These are phyloP conservation scores for Coemansia sp. DNA, from an alignment of 192 early-diverging fungal species.

Conservation along the genomic window DNA sequence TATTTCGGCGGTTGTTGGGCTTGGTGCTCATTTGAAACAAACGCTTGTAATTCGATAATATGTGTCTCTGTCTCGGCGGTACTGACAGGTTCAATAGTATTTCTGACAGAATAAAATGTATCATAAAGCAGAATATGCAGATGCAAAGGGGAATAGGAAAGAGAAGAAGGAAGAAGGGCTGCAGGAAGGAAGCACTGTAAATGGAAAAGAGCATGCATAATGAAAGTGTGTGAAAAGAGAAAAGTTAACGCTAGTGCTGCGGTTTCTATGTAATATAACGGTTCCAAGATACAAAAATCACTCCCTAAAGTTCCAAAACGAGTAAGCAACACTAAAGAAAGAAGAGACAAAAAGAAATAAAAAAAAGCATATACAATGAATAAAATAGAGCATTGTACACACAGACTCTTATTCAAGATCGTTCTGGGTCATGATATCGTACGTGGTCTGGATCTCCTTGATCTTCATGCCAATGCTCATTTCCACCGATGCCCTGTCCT, in stretches of 20 bases:
- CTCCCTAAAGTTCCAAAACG: slow-evolving; percentile 1
- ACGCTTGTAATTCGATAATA: not conserved
- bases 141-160: not conserved
- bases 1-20: not conserved
- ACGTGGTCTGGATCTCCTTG: slow-evolving; percentile 54
- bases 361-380: too few relatives aligned
- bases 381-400: too few relatives aligned
- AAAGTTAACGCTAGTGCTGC: not conserved
- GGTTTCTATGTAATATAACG: not conserved
- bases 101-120: not conserved
- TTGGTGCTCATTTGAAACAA: slow-evolving; percentile 1
- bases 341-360: too few relatives aligned
- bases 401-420: slow-evolving; percentile 23
- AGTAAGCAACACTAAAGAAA: too few relatives aligned
- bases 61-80: too few relatives aligned
- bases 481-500: slow-evolving; percentile 25
- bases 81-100: not conserved
- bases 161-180: slow-evolving; percentile 3
- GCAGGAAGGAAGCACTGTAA: not conserved
- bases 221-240: not conserved
- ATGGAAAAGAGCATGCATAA: not conserved
- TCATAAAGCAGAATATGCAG: not conserved
- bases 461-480: slow-evolving; percentile 50
- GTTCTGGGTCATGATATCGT: slow-evolving; percentile 50
- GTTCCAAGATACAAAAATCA: not conserved